Evolutionary conservation across 805 yeast genomes (phyloP), one percentile per base, ranked within the genome.

Genomic region (Scheffersomyces spartinae): DNA sequence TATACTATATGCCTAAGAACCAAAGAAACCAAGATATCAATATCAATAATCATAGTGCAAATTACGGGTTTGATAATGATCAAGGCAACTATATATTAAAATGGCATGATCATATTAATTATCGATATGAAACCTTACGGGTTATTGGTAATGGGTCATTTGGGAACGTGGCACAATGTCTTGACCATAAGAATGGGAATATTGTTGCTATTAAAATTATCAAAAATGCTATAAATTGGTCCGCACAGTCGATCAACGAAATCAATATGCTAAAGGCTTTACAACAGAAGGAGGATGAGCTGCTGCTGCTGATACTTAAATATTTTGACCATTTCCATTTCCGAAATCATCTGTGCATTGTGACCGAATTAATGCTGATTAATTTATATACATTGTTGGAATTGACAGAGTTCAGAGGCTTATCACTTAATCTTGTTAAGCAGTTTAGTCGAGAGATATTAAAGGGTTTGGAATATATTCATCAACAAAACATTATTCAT

Each of bases 281-380:
- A 26, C 50, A 45, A 20, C 42, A 38, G 3, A 32, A 38, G 2
- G 24, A 20, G 13, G 14, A 20, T 5, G 33, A 15, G 11, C 9
- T 9, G n/a, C 9, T n/a, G 19, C 9, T 9, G 9, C 19, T 55
- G 24, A 52, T 76, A n/a, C 43, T 82, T 22, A 47, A 61, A 11
- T 79, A 76, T 38, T 43, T 58, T 18, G 80, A 74, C 21, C 84
- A 80, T 49, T 83, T 83, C 51, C 71, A 69, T 35, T 84, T 83
- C 45, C 60, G 94, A 30, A 75, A 82, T 12, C 95, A 83, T 42
- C 68, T 83, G 55, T 83, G 94, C 46, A 78, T 83, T 19, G 71
- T 72, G 2, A 78, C 86, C 0, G 94, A 84, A 42, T 48, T 77
- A 5, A 53, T 84, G 11, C 71, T 83, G 0, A 49, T 78, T 10